Base-by-base conservation (phyloP, 352 stramenopile genomes). In the Phytophthora colocasiae region DNA sequence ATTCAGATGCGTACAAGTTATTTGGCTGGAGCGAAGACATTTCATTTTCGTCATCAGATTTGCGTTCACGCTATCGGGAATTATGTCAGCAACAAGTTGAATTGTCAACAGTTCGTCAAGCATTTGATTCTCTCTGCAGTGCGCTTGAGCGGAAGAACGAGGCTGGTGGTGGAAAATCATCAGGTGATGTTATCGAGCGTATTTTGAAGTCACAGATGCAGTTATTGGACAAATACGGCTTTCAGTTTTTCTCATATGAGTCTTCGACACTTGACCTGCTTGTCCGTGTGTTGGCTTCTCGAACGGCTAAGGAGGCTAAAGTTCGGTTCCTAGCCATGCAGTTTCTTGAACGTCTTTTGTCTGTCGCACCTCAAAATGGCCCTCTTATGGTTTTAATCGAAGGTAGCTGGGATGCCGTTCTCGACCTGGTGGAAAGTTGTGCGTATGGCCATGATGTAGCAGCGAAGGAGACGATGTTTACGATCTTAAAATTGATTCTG, bases 241-340 rank as follows among this genome's bases (percentile, higher is more conserved):
- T 87, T 60, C 82, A 94, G 57, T 92, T 94, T 56, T 91, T 89
- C 50, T 92, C 82, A 10, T 94, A 77, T 58, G 78, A 94, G 55
- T 91, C 73, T 11, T 83, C 82, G 31, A 86, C 80, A 7, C 73
- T 94, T 26, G 79, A 85, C 29, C 57, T 94, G 14, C 56, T 94
- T 2, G 39, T 92, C 9, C 65, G 52, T 14, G 55, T 63, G 22
- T 27, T 80, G 43, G 63, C 53, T 27, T 53, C 63, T 59, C 48
- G 46, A 58, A 66, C 61, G 5, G 38, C 24, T 15, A 29, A 40
- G 39, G 55, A 69, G 7, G 61, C 62, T 5, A 72, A 69, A 58
- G 74, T 71, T 19, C 56, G 63, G 31, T 53, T 48, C 52, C 43
- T 83, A 4, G 63, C 75, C 3, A 74, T 78, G 47, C 72, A 70